Base-by-base conservation (phyloP, 2,329 filamentous ascomycete genomes). In the Venturia carpophila region DNA sequence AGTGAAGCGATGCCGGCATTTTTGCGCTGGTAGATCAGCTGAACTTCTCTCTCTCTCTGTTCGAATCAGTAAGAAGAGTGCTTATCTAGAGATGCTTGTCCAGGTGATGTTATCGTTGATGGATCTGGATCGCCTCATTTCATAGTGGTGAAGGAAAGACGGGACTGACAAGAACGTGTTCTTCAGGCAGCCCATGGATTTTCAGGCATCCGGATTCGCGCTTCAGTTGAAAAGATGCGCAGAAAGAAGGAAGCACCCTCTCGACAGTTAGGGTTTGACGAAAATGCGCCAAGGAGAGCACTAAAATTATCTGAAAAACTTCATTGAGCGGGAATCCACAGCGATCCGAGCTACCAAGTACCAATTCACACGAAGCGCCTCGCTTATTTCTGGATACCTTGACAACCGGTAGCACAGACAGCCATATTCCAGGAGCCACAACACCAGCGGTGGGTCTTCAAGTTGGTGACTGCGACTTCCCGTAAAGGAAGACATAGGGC, bases 361-460 rank as follows among this genome's bases (percentile, higher is more conserved):
- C 49, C 13, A 34, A 34, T 55, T 34, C 24, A 3, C 49, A 30
- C 52, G 34, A 34, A 30, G 24, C 15, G 19, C 27, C n/a, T n/a
- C 52, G 52, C 52, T 27, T 56, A 56, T 56, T 56, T 56, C 13
- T 56, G 30, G 52, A 15, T n/a, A 27, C 52, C 30, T 37, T 7
- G 27, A 37, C 27, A 58, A 37, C 52, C 52, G 17, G 52, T 37
- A 37, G 27, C 27, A 37, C 30, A 58, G 30, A n/a, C 27, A 37
- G 27, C 17, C n/a, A n/a, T 34, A n/a, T n/a, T 37, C 37, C 30
- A 34, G 30, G 52, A 27, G 30, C n/a, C 13, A 58, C 27, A 37
- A n/a, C 27, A 19, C 9, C 52, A 58, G 52, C 52, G 52, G 52
- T 58, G 52, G n/a, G 27, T 58, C 27, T 58, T 52, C n/a, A 27